These are phyloP conservation scores for Cymodocea nodosa DNA, from an alignment of 116 monocot species.

Conservation along the genomic window DNA sequence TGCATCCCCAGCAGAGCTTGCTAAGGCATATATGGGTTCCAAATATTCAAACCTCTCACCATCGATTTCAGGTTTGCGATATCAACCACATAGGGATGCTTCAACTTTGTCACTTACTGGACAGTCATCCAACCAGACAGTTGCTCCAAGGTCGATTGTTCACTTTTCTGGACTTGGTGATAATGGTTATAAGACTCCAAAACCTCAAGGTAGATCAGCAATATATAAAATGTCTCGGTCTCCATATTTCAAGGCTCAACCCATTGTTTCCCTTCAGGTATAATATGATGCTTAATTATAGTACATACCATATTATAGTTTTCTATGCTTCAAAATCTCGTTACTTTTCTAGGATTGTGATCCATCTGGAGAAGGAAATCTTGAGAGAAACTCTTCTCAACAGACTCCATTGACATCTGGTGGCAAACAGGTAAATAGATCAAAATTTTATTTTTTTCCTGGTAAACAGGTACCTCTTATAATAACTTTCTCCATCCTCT, in stretches of 20 bases:
- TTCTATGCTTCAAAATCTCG: no score
- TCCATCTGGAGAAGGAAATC: conserved; percentile 8
- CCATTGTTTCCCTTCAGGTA: conserved; percentile 12
- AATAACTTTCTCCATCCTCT: no score
- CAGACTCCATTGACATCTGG: conserved; percentile 16
- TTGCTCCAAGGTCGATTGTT: conserved; percentile 19
- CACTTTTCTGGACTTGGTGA: conserved; percentile 12
- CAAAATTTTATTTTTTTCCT: no score
- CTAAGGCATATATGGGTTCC: conserved; percentile 74
- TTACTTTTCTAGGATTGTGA: conserved; percentile 23
- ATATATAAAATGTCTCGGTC: conserved; percentile 71
- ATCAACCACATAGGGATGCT: background rate
- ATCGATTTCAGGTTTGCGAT: conserved; percentile 11
- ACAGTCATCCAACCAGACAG: background rate
- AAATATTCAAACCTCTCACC: conserved; percentile 29
- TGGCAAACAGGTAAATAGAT: conserved; percentile 43
- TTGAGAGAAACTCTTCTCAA: conserved; percentile 13
- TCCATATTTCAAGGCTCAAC: conserved; percentile 60
- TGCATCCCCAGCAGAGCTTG: conserved; percentile 77
- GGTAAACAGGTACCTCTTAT: no score
- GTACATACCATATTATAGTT: background rate
- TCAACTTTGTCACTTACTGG: background rate
- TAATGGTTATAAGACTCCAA: conserved; percentile 8
- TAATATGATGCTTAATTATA: background rate
- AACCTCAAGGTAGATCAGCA: conserved; percentile 41